A percentile compares a stretch with the other conserved stretches of the same genome.
Conservation (phyloP, 1,284 basidiomycete genomes). For the Peniophora sp. region DNA sequence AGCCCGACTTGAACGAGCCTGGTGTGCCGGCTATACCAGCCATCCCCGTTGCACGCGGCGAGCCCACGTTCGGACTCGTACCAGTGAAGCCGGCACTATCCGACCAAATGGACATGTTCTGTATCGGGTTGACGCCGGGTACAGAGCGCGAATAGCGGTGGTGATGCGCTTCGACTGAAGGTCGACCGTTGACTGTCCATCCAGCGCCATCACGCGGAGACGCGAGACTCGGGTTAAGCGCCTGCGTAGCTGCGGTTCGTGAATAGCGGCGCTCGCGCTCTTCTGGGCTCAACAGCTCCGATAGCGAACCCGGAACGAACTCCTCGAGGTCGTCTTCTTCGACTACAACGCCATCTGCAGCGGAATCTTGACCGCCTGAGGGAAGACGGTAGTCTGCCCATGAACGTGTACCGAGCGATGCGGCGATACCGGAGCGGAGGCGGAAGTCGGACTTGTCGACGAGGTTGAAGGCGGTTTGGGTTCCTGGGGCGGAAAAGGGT, state of each 20-base stretch:
- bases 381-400: constrained; percentile 19
- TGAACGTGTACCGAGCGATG: constrained; percentile 35
- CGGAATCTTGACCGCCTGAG: constrained; percentile 11
- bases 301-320: constrained; percentile 78
- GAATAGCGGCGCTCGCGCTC: constrained; percentile 76
- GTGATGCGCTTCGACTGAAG: constrained; percentile 32
- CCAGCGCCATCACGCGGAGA: constrained; percentile 9
- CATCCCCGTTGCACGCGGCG: constrained; percentile 8
- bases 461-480: constrained; percentile 46
- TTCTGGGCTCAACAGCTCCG: constrained; percentile 81
- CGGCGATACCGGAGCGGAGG: constrained; percentile 30
- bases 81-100: constrained; percentile 15
- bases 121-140: constrained; percentile 63
- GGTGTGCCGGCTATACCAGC: constrained; percentile 35
- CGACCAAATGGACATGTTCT: constrained; percentile 72
- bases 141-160: constrained; percentile 74
- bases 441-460: constrained; percentile 24
- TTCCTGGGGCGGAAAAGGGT: constrained; percentile 64
- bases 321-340: constrained; percentile 80
- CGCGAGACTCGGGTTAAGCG: constrained; percentile 14
- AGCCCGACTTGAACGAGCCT: constrained; percentile 36
- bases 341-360: constrained; percentile 36
- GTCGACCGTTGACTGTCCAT: constrained; percentile 15
- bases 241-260: constrained; percentile 43
- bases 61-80: constrained; percentile 5